These are phyloP conservation scores for Saturnispora halmiae DNA, from an alignment of 805 yeast species.

Conservation along the genomic window DNA sequence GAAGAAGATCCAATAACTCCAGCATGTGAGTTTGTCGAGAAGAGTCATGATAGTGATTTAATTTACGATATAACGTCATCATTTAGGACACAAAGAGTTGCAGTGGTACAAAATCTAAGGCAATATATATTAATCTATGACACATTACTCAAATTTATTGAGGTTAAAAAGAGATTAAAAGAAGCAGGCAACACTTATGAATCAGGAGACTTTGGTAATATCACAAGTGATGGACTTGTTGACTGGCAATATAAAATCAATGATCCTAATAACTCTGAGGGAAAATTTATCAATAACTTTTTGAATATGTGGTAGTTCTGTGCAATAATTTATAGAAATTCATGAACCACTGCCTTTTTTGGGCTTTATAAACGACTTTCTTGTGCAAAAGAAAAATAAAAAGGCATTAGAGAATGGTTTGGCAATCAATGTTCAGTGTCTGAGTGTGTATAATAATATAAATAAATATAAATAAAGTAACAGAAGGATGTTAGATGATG, in stretches of 20 bases:
- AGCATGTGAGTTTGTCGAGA: slow-evolving; percentile 5
- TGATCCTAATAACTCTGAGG: background rate
- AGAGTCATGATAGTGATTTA: slow-evolving; percentile 28
- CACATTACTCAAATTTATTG: slow-evolving; percentile 24
- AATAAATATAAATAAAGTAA: background rate
- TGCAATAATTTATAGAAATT: too few species aligned
- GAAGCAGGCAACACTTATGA: background rate
- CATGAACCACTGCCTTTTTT: too few species aligned
- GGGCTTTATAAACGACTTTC: too few species aligned
- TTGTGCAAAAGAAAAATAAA: too few species aligned
- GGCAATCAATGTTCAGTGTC: too few species aligned
- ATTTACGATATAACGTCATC: slow-evolving; percentile 38
- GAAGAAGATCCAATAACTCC: slow-evolving; percentile 6
- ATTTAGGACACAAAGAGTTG: slow-evolving; percentile 43
- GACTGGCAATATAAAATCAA: slow-evolving; percentile 14
- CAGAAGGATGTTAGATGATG: too few species aligned
- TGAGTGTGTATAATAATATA: background rate
- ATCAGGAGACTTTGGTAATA: slow-evolving; percentile 7
- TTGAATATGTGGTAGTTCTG: slow-evolving; percentile 1
- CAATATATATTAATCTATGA: slow-evolving; percentile 47
- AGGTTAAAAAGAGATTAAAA: slow-evolving; percentile 16
- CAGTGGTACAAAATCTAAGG: slow-evolving; percentile 51
- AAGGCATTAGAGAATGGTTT: background rate
- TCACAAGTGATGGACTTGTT: slow-evolving; percentile 11
- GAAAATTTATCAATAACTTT: slow-evolving; percentile 5